Evolutionary conservation across 805 yeast species (phyloP), one percentile per base, ranked within the genome.

Genomic region (Naumovozyma castellii): DNA sequence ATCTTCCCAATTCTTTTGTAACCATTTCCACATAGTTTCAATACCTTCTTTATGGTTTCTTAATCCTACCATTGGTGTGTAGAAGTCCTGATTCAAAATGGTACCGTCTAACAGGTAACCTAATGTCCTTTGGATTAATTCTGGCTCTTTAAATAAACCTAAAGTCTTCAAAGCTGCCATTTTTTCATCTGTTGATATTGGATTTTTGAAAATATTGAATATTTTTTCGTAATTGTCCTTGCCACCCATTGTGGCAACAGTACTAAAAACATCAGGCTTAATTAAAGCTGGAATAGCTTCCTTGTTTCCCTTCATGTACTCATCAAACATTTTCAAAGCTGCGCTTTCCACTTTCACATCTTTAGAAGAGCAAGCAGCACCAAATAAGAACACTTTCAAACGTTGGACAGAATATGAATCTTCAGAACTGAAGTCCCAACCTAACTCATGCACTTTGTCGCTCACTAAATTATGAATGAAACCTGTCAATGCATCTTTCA

Each of bases 51-150:
- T 69, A 52, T 77, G 78, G 13, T 73, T 54, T 51, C 81, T 68
- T 67, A 85, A 66, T 33, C 92, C 88, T 44, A 67, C 74, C 76
- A 90, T 69, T 47, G 95, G 94, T 48, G 77, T 71, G 64, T 77
- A 77, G 40, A 81, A 72, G 59, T 84, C 94, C 67, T 84, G 94
- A 49, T 76, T 74, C 44, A 82, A 67, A 32, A 69, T 66, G 35
- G 77, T 62, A 25, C 80, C 80, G 45, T 78, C 75, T 46, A 80
- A 71, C 46, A 79, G 58, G 54, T 69, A 68, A 3, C 63, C 69
- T 20, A 79, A 64, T 4, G 84, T 74, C 67, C 75, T 75, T 51
- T 73, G 64, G 41, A 76, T 66, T 38, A 79, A 61, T 38, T 67
- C 65, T 3, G 67, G 62, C 39, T 75, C 72, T 42, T 67, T 72